Evolutionary conservation across 257 asterid genomes (phyloP).

Genomic region (Solanum tarijense): DNA sequence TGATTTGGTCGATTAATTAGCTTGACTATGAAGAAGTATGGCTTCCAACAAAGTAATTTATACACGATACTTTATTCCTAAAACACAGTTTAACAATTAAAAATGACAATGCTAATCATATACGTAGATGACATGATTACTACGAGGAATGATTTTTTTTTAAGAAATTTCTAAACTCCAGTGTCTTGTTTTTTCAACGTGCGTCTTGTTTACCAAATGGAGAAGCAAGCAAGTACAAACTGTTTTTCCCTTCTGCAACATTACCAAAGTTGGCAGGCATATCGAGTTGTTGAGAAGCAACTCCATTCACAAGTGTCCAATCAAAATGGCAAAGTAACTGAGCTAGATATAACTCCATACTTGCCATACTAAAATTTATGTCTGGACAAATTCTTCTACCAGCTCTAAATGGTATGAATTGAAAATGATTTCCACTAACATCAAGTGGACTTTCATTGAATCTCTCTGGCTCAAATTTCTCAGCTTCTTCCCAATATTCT

Average conservation of each 20-base stretch:
- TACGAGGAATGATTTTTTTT: neutral
- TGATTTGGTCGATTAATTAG: neutral
- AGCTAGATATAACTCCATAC: conserved; percentile 15
- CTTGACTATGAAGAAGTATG: neutral
- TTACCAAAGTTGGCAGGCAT: conserved; percentile 1
- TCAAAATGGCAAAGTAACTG: conserved; percentile 8
- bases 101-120: neutral
- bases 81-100: too few relatives aligned
- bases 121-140: neutral
- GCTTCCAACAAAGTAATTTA: neutral
- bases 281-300: conserved; percentile 2
- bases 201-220: neutral
- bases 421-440: conserved; percentile 11
- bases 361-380: conserved; percentile 8
- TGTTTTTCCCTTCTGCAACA: neutral
- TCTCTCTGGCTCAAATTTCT: conserved; percentile 13
- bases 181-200: too few relatives aligned
- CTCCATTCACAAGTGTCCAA: conserved; percentile 11
- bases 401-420: conserved; percentile 23
- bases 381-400: conserved; percentile 28
- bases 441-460: conserved; percentile 2
- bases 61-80: neutral
- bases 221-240: neutral
- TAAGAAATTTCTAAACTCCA: neutral
- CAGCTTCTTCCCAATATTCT: conserved; percentile 8